These are phyloP conservation scores for Oldenlandia corymbosa DNA, from an alignment of 257 asterid genomes.

Conservation along the genomic window DNA sequence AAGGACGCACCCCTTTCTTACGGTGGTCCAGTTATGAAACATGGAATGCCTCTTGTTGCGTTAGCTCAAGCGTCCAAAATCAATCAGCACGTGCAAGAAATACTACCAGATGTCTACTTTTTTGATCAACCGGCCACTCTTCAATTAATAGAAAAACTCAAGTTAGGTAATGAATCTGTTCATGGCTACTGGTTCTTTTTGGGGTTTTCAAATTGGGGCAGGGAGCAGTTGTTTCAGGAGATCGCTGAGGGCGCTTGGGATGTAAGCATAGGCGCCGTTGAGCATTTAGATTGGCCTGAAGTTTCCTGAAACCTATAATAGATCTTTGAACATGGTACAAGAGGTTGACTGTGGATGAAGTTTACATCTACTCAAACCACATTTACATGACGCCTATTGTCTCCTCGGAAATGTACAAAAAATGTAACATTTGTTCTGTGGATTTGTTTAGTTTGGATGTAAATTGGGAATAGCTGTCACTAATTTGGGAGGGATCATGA, in stretches of 20 bases:
- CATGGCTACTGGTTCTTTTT: conserved; percentile 70
- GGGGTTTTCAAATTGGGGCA: conserved; percentile 78
- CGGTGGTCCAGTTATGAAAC: conserved; percentile 81
- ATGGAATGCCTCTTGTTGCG: conserved; percentile 74
- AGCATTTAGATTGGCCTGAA: conserved; percentile 53
- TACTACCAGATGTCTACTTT: conserved; percentile 54
- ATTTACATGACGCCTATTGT: too few species aligned
- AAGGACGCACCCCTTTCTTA: conserved; percentile 63
- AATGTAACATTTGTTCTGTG: background rate
- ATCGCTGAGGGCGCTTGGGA: conserved; percentile 90
- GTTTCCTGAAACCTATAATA: conserved; percentile 17
- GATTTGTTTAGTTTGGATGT: too few species aligned
- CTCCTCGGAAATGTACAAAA: background rate
- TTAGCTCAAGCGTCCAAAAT: conserved; percentile 39
- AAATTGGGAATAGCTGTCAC: background rate
- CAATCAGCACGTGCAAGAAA: conserved; percentile 36
- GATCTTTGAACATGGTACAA: too few species aligned
- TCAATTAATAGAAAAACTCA: conserved; percentile 45
- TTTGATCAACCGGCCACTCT: conserved; percentile 49
- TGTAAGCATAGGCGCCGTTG: conserved; percentile 36
- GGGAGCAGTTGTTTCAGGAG: conserved; percentile 75
- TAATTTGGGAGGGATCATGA: too few species aligned
- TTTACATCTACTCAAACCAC: too few species aligned
- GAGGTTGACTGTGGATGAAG: too few species aligned
- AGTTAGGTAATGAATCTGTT: conserved; percentile 48